Percentiles rank a stretch among this genome's conserved stretches.
phyloP scores from a whole-genome alignment of 75 land plant species.

The Ceratopteris richardii region DNA sequence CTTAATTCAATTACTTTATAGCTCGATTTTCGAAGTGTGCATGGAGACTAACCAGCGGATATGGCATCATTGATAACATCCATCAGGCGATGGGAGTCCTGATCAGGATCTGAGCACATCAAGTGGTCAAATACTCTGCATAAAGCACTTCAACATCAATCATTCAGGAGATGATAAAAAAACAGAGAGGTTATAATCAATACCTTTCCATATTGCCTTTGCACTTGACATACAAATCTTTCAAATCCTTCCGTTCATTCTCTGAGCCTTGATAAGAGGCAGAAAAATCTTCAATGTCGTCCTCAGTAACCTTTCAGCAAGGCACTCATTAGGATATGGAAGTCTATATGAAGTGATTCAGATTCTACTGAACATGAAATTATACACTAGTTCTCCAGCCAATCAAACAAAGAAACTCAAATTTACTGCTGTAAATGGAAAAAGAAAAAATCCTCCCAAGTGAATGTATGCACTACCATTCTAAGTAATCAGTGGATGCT shows the following conservation, averaged over 20 bases:
- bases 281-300: constrained; percentile 86
- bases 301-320: constrained; percentile 57
- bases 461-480: too few relatives aligned
- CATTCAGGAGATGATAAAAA: background rate
- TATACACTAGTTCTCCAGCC: too few relatives aligned
- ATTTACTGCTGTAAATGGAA: too few relatives aligned
- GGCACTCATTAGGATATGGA: background rate
- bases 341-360: background rate
- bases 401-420: too few relatives aligned
- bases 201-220: constrained; percentile 78
- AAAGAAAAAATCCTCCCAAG: too few relatives aligned
- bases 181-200: background rate
- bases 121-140: constrained; percentile 71
- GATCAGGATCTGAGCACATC: constrained; percentile 76
- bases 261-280: constrained; percentile 80
- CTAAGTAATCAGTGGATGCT: too few relatives aligned
- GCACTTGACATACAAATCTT: constrained; percentile 45
- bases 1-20: too few relatives aligned
- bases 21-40: too few relatives aligned
- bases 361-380: too few relatives aligned
- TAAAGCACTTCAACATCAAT: background rate
- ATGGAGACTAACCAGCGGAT: too few relatives aligned
- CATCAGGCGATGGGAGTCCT: constrained; percentile 87
- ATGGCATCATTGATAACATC: constrained; percentile 81
- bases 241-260: constrained; percentile 64